Evolutionary conservation across 176 grass and related monocot genomes (phyloP).

Genomic region (Themeda triandra): DNA sequence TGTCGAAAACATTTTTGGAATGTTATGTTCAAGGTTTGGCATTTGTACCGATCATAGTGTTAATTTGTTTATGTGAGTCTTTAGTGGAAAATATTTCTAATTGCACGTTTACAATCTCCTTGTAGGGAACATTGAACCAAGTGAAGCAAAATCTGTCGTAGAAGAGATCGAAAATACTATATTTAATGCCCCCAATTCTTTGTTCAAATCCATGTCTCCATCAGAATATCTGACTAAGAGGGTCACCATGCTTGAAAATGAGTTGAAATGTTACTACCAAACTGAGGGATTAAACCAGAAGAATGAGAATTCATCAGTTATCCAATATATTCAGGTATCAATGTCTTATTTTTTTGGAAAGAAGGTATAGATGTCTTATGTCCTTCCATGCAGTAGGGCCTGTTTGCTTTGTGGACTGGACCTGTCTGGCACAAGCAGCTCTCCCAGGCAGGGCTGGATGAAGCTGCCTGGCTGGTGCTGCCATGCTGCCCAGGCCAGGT

Average conservation of each 20-base stretch:
- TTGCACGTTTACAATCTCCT: not conserved
- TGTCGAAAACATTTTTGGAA: too few relatives aligned
- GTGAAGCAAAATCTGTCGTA: conserved; percentile 69
- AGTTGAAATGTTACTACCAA: conserved; percentile 67
- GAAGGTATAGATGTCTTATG: conserved; percentile 39
- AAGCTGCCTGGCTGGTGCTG: not conserved
- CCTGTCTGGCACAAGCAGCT: not conserved
- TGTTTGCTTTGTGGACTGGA: not conserved
- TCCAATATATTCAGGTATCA: conserved; percentile 92
- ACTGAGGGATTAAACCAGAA: conserved; percentile 71
- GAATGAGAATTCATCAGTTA: conserved; percentile 82
- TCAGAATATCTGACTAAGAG: conserved; percentile 75
- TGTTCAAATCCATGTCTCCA: conserved; percentile 68
- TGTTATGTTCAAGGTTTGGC: too few relatives aligned
- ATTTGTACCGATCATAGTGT: too few relatives aligned
- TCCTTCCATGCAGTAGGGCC: conserved; percentile 1
- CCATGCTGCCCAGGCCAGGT: not conserved
- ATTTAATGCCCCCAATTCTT: conserved; percentile 58
- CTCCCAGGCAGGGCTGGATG: not conserved
- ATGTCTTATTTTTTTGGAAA: not conserved
- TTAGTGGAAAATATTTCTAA: not conserved
- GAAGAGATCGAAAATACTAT: conserved; percentile 67
- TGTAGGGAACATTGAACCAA: conserved; percentile 82
- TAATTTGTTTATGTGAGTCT: too few relatives aligned
- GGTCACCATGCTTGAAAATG: conserved; percentile 74